These are phyloP conservation scores for Ascochyta koolunga DNA, from an alignment of 2,329 filamentous ascomycete genomes.

Conservation along the genomic window DNA sequence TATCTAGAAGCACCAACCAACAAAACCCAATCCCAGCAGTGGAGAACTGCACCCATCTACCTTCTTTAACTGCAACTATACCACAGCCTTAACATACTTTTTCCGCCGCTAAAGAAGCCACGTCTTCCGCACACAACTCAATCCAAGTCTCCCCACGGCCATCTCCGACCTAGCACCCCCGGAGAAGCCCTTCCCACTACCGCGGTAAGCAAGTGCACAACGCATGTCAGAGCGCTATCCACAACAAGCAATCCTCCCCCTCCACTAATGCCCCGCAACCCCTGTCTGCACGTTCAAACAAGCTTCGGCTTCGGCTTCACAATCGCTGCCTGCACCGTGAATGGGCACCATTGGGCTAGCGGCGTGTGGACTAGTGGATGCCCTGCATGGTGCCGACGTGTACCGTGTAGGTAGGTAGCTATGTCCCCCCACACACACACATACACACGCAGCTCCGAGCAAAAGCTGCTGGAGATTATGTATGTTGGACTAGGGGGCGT, in stretches of 20 bases:
- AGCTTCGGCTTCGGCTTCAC: slow-evolving; percentile 6
- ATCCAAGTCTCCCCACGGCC: neutral
- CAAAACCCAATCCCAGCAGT: too few relatives aligned
- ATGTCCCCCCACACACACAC: too few relatives aligned
- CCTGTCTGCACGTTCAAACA: slow-evolving; percentile 10
- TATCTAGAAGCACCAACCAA: too few relatives aligned
- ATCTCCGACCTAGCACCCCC: slow-evolving; percentile 1
- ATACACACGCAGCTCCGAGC: too few relatives aligned
- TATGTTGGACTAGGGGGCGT: neutral
- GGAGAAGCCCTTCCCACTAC: slow-evolving; percentile 3
- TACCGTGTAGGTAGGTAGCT: too few relatives aligned
- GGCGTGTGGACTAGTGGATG: neutral
- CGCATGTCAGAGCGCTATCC: neutral
- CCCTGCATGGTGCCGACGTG: slow-evolving; percentile 1
- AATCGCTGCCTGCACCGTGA: neutral
- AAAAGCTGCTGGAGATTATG: neutral
- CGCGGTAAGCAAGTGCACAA: neutral
- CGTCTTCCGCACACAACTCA: too few relatives aligned
- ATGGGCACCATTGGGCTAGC: neutral
- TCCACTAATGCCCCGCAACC: neutral
- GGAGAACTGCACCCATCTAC: too few relatives aligned
- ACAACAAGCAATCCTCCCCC: neutral
- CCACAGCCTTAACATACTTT: too few relatives aligned
- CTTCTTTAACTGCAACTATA: too few relatives aligned
- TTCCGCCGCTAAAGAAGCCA: too few relatives aligned